Base-by-base conservation (phyloP, 768 basidiomycete species). In the Mycena polygramma region DNA sequence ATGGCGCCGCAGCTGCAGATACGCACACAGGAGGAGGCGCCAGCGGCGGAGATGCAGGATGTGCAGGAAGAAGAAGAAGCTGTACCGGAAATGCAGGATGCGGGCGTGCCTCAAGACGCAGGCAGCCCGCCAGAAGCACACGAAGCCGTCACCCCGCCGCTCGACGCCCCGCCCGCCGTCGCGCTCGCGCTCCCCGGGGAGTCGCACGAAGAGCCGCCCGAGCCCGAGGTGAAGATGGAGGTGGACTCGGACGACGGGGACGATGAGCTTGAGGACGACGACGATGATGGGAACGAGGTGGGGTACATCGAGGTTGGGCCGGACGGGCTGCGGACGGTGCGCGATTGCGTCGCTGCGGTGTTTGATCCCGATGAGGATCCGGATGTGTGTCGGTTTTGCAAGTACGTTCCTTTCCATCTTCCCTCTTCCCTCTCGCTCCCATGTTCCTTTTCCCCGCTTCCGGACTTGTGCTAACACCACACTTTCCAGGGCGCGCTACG, bases 311-410 rank as follows among this genome's bases (percentile, higher is more conserved):
- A 81, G 58, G 51, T 86, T 51, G 86, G 81, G 17, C 79, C 81
- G 7, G 85, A 86, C 71, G 86, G 85, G 26, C 75, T 84, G 20
- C 79, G 82, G 36, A 61, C 80, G n/a, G 76, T 81, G 36, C 73
- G 80, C 26, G 83, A 85, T 65, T 84, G 87, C 63, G 75, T 88
- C 24, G 79, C 79, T 63, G 83, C 82, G 14, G 79, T 89, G 30
- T 83, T 89, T 26, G 57, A 77, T 48, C 59, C 77, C 7, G 74
- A 77, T 10, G 17, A 36, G 52, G 10, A 68, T 41, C 11, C 61
- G 15, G 39, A 58, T 30, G 64, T 65, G 49, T 91, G 90, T 66
- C 80, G 75, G 57, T 79, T 89, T 43, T 91, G 90, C 85, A 73
- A 79, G 90, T 89, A 63, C 77, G 89, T 53, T 19, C 14, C 26